Percentiles rank a stretch among this genome's conserved stretches.
These are phyloP conservation scores for Dactylellina haptotyla DNA, from an alignment of 2,329 filamentous ascomycete genomes.

Conservation along the genomic window DNA sequence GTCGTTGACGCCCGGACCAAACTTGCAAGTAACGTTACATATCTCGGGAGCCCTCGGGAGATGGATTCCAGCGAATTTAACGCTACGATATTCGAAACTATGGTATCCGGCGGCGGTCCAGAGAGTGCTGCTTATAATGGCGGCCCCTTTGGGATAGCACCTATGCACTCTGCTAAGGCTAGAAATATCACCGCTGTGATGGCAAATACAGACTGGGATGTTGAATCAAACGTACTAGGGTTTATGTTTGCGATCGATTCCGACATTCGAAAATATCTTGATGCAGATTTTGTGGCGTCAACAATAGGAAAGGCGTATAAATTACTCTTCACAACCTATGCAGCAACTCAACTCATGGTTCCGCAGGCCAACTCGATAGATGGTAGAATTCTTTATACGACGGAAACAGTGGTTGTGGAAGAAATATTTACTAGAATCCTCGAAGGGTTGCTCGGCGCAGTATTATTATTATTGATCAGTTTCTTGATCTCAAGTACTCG, in stretches of 20 bases:
- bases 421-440: conserved; percentile 61
- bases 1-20: conserved; percentile 44
- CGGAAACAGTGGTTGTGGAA: conserved; percentile 61
- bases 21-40: conserved; percentile 32
- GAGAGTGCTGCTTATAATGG: not conserved
- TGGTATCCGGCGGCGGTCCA: conserved; percentile 19
- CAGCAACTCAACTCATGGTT: conserved; percentile 31
- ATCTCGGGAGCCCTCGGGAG: conserved; percentile 5
- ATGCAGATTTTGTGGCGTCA: conserved; percentile 28
- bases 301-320: conserved; percentile 47
- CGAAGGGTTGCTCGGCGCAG: conserved; percentile 59
- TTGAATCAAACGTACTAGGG: conserved; percentile 24
- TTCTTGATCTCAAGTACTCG: conserved; percentile 58
- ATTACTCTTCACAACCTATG: conserved; percentile 48
- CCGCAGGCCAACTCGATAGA: not conserved
- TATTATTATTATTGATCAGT: conserved; percentile 56
- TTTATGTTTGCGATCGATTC: conserved; percentile 48
- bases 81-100: conserved; percentile 29
- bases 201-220: conserved; percentile 33
- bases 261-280: conserved; percentile 21
- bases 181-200: conserved; percentile 17
- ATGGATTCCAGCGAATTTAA: conserved; percentile 11
- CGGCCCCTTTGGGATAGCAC: conserved; percentile 14
- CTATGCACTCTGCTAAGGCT: not conserved
- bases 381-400: conserved; percentile 56